Evolutionary conservation across 352 stramenopile genomes (phyloP).

Genomic region (Saprolegnia diclina): DNA sequence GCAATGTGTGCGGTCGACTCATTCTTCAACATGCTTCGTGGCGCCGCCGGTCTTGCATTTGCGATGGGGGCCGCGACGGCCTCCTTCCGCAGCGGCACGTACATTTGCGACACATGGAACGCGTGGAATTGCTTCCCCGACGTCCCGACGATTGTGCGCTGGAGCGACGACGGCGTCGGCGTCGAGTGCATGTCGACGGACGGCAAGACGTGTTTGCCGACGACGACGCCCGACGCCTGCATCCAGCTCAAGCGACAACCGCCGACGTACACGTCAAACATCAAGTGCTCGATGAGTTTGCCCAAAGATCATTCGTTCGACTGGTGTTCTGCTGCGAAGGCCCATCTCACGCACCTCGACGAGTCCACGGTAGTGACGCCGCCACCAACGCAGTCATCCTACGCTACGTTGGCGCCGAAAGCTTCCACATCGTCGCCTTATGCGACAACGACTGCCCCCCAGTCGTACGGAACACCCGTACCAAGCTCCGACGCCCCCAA

Average conservation of each 20-base stretch:
- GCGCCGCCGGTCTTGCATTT: not conserved
- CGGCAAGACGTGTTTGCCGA: slow-evolving; percentile 8
- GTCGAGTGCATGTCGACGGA: slow-evolving; percentile 17
- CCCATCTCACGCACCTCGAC: not conserved
- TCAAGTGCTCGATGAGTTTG: not conserved
- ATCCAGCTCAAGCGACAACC: slow-evolving; percentile 2
- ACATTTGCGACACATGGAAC: slow-evolving; percentile 2
- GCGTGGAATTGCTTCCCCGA: slow-evolving; percentile 11
- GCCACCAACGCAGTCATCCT: not conserved
- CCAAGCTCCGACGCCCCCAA: not conserved
- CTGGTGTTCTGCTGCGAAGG: slow-evolving; percentile 3
- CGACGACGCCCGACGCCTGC: not conserved
- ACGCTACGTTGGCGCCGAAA: not conserved
- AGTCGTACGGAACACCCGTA: not conserved
- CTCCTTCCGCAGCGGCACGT: not conserved
- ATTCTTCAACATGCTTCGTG: not conserved
- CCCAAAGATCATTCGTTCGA: not conserved
- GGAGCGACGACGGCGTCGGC: not conserved
- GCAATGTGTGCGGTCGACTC: not conserved
- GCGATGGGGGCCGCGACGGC: not conserved
- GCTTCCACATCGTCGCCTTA: not conserved
- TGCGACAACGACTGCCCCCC: not conserved
- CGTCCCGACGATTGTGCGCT: not conserved
- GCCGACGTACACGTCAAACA: not conserved
- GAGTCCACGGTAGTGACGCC: not conserved